Evolutionary conservation across 2,329 filamentous ascomycete genomes (phyloP).

Genomic region (Leptographium wingfieldii): DNA sequence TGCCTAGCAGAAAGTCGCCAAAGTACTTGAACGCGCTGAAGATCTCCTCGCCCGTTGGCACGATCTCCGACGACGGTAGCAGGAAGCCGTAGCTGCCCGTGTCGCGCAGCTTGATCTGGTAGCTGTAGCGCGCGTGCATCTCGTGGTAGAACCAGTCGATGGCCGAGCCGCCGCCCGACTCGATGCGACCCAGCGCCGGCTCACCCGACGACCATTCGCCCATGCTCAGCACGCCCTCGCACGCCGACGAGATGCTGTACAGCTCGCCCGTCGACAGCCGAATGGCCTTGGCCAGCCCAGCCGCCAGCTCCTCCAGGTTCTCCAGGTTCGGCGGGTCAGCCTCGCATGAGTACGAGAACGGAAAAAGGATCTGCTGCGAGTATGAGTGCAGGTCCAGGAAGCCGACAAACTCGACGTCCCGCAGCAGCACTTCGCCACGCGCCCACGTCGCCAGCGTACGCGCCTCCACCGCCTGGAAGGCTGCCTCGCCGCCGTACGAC

Average conservation of each 20-base stretch:
- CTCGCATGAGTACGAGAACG: constrained; percentile 76
- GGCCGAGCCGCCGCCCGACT: constrained; percentile 69
- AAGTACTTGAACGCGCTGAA: constrained; percentile 74
- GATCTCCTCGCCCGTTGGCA: constrained; percentile 80
- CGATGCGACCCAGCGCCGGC: constrained; percentile 67
- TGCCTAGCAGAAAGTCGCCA: constrained; percentile 63
- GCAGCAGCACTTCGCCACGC: constrained; percentile 57
- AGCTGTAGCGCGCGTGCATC: constrained; percentile 68
- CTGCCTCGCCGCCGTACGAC: constrained; percentile 68
- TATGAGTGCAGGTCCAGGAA: constrained; percentile 90
- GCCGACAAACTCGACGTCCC: constrained; percentile 66
- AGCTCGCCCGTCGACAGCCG: constrained; percentile 63
- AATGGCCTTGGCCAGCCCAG: constrained; percentile 82
- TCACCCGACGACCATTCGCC: constrained; percentile 27
- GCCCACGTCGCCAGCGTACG: constrained; percentile 69
- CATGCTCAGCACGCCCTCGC: constrained; percentile 63
- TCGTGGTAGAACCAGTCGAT: constrained; percentile 96
- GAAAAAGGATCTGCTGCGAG: constrained; percentile 87
- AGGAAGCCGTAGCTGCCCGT: constrained; percentile 91
- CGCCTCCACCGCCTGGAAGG: constrained; percentile 77
- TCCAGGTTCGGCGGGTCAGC: constrained; percentile 73
- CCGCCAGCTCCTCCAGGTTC: constrained; percentile 79
- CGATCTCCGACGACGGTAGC: constrained; percentile 72
- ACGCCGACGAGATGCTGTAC: constrained; percentile 73
- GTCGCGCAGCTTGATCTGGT: constrained; percentile 88